Base-by-base conservation (phyloP, 306 rosid genomes). In the Medicago lupulina region DNA sequence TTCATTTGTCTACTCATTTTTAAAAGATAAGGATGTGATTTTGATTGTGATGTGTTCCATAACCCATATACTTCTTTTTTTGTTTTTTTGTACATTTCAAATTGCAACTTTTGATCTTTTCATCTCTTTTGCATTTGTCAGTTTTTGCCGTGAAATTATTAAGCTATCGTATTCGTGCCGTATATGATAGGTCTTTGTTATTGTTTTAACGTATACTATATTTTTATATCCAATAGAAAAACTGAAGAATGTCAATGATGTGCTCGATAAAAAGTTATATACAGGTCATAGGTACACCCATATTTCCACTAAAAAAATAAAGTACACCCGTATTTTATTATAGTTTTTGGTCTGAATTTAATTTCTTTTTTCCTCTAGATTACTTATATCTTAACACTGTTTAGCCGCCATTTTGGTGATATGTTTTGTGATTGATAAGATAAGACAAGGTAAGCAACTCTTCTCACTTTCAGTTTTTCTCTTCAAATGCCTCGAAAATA, bases 41-140 rank as follows among this genome's bases (percentile, higher is more conserved):
- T 15, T 21, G 16, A 58, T 58, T 28, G 40, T 25, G 19, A 31
- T 50, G 13, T 70, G 79, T 82, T 62, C 81, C 91, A 82, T 86
- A 84, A 78, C 4, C 57, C 78, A 61, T 63, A 15, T 66, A 51
- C 59, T 7, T 38, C 25, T 14, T 13, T 43, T 43, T 80, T 80
- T 58, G n/a, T 21, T 47, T 53, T 39, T 18, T 66, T 76, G 74
- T 70, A 60, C 16, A 61, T 13, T 61, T 17, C 34, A 17, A 12
- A 59, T 2, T 17, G 25, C 49, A 40, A 54, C 66, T 77, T 77
- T 54, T 70, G 67, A 28, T 76, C 54, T 77, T 79, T 54, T 70
- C 51, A 46, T 70, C 40, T 60, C 49, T 31, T 51, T 55, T 49
- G 19, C n/a, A 51, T 73, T 78, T 74, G 86, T 78, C 70, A 25